Evolutionary conservation across 106 monocot species (phyloP).

Genomic region (Hemerocallis citrina): DNA sequence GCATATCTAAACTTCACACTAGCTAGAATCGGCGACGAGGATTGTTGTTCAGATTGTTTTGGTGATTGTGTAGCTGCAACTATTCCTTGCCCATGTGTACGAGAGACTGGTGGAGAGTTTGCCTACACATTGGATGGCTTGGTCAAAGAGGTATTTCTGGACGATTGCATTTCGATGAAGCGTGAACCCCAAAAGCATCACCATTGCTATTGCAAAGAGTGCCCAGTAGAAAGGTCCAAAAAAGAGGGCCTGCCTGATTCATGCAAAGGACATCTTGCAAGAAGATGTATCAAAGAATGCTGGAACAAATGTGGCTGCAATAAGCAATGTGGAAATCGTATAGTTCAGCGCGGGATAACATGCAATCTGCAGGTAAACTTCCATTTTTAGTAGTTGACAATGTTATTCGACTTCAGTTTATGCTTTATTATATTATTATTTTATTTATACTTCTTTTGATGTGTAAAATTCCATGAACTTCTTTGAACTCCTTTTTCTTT

Average conservation of each 20-base stretch:
- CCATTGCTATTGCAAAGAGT: conserved; percentile 56
- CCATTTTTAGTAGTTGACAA: too few relatives aligned
- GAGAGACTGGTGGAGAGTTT: conserved; percentile 75
- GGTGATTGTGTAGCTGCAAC: conserved; percentile 59
- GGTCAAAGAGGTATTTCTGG: conserved; percentile 58
- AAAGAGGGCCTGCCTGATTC: conserved; percentile 36
- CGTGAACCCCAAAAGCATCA: conserved; percentile 31
- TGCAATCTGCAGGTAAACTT: conserved; percentile 49
- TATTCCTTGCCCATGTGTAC: conserved; percentile 75
- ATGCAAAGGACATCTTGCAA: conserved; percentile 69
- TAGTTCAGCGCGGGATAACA: conserved; percentile 81
- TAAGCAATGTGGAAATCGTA: conserved; percentile 75
- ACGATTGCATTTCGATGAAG: conserved; percentile 48
- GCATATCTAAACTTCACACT: conserved; percentile 79
- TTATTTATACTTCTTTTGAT: background rate
- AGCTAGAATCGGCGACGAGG: conserved; percentile 80
- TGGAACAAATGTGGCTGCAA: conserved; percentile 95
- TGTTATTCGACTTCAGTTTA: too few relatives aligned
- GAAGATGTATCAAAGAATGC: conserved; percentile 90
- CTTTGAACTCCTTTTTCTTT: background rate
- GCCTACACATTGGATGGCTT: conserved; percentile 66
- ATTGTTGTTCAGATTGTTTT: conserved; percentile 75
- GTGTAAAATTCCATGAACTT: background rate
- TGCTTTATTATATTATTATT: background rate
- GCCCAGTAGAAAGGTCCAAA: conserved; percentile 60